Percentiles rank a stretch among this genome's conserved stretches.
Evolutionary conservation across 73 alveolate species (phyloP).

Genomic region (Diophrys sp.): DNA sequence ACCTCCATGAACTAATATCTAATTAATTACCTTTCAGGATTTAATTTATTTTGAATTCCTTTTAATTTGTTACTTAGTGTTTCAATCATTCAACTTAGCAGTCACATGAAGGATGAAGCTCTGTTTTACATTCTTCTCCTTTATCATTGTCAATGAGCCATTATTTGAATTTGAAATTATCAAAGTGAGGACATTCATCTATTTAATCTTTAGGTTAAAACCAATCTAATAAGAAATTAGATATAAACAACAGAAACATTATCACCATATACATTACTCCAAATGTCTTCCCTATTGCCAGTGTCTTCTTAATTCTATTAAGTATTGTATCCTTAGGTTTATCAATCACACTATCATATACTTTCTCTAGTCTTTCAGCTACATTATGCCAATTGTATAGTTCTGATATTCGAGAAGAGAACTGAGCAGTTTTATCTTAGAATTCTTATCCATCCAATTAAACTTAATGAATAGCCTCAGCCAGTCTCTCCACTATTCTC

Average conservation of each 20-base stretch:
- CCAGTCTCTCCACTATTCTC: conserved; percentile 64
- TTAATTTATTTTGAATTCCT: too few relatives aligned
- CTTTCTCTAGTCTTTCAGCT: conserved; percentile 91
- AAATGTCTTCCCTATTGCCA: conserved; percentile 58
- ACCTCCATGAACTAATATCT: too few relatives aligned
- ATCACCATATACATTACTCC: neutral
- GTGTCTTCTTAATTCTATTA: conserved; percentile 69
- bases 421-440: conserved; percentile 7
- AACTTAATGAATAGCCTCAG: conserved; percentile 62
- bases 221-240: conserved; percentile 25
- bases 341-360: conserved; percentile 80
- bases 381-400: conserved; percentile 96
- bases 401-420: conserved; percentile 70
- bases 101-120: too few relatives aligned
- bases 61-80: too few relatives aligned
- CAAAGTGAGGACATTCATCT: too few relatives aligned
- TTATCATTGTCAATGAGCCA: too few relatives aligned
- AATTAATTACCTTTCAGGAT: too few relatives aligned
- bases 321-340: conserved; percentile 56
- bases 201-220: conserved; percentile 10
- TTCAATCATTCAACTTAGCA: too few relatives aligned
- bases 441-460: conserved; percentile 54
- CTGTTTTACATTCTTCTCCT: too few relatives aligned
- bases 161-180: too few relatives aligned
- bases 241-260: neutral